phyloP scores from a whole-genome alignment of 305 asterid genomes.

The Stenogyne calaminthoides region DNA sequence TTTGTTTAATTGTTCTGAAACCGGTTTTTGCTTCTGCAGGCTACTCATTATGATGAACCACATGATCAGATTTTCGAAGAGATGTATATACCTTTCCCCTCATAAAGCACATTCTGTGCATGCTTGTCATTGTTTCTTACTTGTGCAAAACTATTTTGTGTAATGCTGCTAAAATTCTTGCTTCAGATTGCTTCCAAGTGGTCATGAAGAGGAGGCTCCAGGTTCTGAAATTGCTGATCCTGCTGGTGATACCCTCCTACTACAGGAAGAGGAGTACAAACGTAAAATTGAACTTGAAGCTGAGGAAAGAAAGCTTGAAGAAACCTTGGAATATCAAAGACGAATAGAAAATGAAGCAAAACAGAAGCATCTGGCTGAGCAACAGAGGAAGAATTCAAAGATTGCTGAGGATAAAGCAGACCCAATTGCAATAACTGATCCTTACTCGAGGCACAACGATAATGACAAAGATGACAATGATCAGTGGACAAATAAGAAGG shows the following conservation, averaged over 20 bases:
- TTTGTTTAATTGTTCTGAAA: conserved; percentile 21
- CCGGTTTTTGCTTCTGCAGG: conserved; percentile 53
- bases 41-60: conserved; percentile 50
- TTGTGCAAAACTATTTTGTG: conserved; percentile 8
- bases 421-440: conserved; percentile 36
- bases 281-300: conserved; percentile 87
- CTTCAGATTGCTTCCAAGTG: conserved; percentile 64
- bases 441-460: conserved; percentile 32
- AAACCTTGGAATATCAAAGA: conserved; percentile 93
- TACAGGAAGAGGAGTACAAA: conserved; percentile 69
- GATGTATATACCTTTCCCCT: conserved; percentile 47
- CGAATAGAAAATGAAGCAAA: conserved; percentile 94
- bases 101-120: conserved; percentile 12
- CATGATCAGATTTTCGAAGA: conserved; percentile 55
- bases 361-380: conserved; percentile 85
- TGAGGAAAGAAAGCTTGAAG: conserved; percentile 98
- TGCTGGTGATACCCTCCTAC: conserved; percentile 49
- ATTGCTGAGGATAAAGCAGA: conserved; percentile 40
- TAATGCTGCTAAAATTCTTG: conserved; percentile 28
- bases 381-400: conserved; percentile 47
- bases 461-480: conserved; percentile 49
- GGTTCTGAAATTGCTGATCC: conserved; percentile 37
- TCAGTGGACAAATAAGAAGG: conserved; percentile 47
- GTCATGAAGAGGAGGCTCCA: conserved; percentile 47
- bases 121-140: conserved; percentile 20